A percentile compares a stretch with the other conserved stretches of the same genome.
Conservation (phyloP, 2,329 filamentous ascomycete genomes). For the Bipolaris bicolor region DNA sequence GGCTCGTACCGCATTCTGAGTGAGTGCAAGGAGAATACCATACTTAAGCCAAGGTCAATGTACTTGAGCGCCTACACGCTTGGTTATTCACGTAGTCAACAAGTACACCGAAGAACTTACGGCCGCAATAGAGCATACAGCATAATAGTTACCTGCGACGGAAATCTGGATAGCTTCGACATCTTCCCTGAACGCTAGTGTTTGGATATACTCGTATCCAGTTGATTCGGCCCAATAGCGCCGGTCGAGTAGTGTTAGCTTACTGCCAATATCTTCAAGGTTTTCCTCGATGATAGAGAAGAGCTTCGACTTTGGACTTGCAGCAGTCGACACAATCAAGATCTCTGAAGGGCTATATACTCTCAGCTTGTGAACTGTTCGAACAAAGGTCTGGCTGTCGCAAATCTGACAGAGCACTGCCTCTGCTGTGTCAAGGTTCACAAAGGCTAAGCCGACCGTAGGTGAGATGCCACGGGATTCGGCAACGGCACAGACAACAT, state of each 20-base stretch:
- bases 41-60: slow-evolving; percentile 71
- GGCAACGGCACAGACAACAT: slow-evolving; percentile 85
- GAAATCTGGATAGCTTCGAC: slow-evolving; percentile 80
- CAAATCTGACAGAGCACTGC: slow-evolving; percentile 87
- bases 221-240: slow-evolving; percentile 81
- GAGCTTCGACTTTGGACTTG: slow-evolving; percentile 74
- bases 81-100: slow-evolving; percentile 6
- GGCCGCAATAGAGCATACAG: slow-evolving; percentile 82
- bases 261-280: slow-evolving; percentile 63
- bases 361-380: slow-evolving; percentile 83
- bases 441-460: slow-evolving; percentile 81
- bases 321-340: slow-evolving; percentile 75
- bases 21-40: slow-evolving; percentile 77
- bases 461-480: slow-evolving; percentile 88
- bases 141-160: slow-evolving; percentile 82
- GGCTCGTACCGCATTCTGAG: slow-evolving; percentile 86
- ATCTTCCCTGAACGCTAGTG: slow-evolving; percentile 80
- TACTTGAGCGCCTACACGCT: slow-evolving; percentile 74
- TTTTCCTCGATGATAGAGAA: slow-evolving; percentile 76
- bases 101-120: slow-evolving; percentile 66
- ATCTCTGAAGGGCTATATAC: slow-evolving; percentile 82
- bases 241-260: slow-evolving; percentile 71
- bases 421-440: slow-evolving; percentile 86
- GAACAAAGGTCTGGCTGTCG: slow-evolving; percentile 90
- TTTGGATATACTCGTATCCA: slow-evolving; percentile 78